Conservation (phyloP, 495 filamentous ascomycete species). For the Annulohypoxylon stygium region DNA sequence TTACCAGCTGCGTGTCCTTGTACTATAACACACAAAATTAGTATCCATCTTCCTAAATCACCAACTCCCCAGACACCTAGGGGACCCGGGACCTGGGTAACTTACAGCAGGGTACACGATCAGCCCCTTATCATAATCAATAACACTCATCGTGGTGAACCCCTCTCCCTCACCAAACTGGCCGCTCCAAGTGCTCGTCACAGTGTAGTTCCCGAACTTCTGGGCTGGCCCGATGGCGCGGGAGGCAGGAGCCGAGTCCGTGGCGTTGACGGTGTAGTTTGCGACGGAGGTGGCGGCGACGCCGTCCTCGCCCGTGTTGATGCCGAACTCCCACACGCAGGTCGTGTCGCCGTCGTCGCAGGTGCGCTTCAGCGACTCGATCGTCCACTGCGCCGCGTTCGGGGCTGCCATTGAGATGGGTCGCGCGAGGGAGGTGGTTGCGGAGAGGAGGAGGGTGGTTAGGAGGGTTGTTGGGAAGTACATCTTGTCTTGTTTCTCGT, state of each 20-base stretch:
- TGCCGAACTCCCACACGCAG: constrained; percentile 63
- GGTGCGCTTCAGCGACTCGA: constrained; percentile 60
- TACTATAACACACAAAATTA: constrained; percentile 27
- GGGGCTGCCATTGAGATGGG: constrained; percentile 58
- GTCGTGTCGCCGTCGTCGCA: constrained; percentile 61
- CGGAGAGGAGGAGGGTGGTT: constrained; percentile 53
- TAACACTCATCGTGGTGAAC: constrained; percentile 66
- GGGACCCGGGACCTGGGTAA: background rate
- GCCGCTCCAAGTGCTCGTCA: constrained; percentile 69
- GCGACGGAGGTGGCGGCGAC: constrained; percentile 49
- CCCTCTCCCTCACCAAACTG: constrained; percentile 66
- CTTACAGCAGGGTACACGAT: constrained; percentile 61
- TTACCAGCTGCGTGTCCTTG: constrained; percentile 57
- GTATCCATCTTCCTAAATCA: background rate
- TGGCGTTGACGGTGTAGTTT: constrained; percentile 58
- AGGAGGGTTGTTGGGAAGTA: constrained; percentile 59
- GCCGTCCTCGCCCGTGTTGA: constrained; percentile 55
- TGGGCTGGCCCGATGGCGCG: constrained; percentile 55
- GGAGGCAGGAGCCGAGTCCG: constrained; percentile 52
- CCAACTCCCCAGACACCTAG: background rate
- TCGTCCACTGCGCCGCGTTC: constrained; percentile 60
- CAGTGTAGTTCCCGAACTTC: constrained; percentile 63
- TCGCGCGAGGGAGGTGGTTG: constrained; percentile 57
- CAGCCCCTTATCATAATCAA: constrained; percentile 56
- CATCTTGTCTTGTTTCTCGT: constrained; percentile 55